Conservation (phyloP, 148 eudicot genomes). For the Chenopodium berlandieri region DNA sequence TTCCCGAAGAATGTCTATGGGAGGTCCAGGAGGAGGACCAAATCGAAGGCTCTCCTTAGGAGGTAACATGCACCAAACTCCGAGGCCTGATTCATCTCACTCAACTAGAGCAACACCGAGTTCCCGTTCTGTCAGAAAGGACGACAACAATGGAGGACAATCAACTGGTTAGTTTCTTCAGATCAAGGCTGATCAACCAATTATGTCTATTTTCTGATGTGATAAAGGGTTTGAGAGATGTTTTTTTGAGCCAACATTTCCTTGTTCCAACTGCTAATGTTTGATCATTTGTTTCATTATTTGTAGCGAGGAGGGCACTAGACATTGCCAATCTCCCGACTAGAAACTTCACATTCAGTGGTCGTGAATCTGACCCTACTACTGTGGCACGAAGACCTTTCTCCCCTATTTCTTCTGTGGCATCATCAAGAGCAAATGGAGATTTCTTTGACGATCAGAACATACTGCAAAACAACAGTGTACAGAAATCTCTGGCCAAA, state of each 20-base stretch:
- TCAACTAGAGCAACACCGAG: conserved; percentile 66
- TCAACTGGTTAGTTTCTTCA: conserved; percentile 51
- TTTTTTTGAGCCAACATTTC: neutral
- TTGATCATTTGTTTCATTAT: conserved; percentile 2
- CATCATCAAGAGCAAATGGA: conserved; percentile 53
- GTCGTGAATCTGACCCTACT: conserved; percentile 49
- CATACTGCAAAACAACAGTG: conserved; percentile 41
- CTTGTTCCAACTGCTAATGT: neutral
- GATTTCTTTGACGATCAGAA: conserved; percentile 53
- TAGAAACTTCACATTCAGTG: conserved; percentile 41
- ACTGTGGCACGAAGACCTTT: conserved; percentile 60
- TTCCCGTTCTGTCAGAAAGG: conserved; percentile 61
- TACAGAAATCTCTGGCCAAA: conserved; percentile 36
- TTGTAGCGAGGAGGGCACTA: conserved; percentile 53
- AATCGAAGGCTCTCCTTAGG: conserved; percentile 70
- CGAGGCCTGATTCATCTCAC: conserved; percentile 40
- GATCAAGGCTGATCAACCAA: neutral
- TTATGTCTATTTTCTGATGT: neutral
- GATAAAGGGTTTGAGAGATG: neutral
- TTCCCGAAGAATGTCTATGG: conserved; percentile 62
- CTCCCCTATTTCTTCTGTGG: conserved; percentile 81
- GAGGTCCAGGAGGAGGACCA: conserved; percentile 44
- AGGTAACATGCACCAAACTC: conserved; percentile 67
- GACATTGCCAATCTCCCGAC: conserved; percentile 48
- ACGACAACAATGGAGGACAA: conserved; percentile 46